Evolutionary conservation across 768 basidiomycete genomes (phyloP), one percentile per base, ranked within the genome.

Genomic region (Rhizopogon rudus): DNA sequence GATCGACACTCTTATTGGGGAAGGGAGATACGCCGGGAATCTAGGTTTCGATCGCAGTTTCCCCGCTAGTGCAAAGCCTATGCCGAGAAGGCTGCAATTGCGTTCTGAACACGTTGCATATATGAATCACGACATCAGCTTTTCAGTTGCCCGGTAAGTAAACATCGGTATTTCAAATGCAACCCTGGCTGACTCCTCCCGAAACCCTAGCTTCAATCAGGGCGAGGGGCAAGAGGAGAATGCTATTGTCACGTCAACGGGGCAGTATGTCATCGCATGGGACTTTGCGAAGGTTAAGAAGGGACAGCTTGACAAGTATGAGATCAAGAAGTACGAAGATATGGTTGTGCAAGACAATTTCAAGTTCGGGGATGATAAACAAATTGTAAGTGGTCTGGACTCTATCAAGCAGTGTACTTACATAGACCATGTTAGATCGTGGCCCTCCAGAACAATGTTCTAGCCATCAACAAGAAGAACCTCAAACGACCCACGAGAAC

Each of bases 301-400:
- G 71, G 97, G 97, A 52, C 81, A 83, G 49, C 77, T 88, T 42
- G 91, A 93, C 71, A 89, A 88, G 69, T 98, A 98, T 65, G 93
- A 96, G 64, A 95, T 98, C 76, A 94, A 95, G 81, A 88, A 88
- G 75, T 98, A 97, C 67, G 89, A 93, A 64, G 93, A 96, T 63
- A 79, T 82, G 44, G 94, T 98, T 55, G 94, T 98, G 0, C 95
- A 97, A 60, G 97, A 99, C 71, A 92, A 88, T 73, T 99, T 99
- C 84, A 91, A 88, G 73, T 98, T 95, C 66, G 96, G 94, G 13
- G 92, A 96, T 63, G 95, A 98, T 72, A 91, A 93, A 65, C 88
- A 98, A 67, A 98, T 99, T 67, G 93, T 93, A 63, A 65, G 90
- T 39, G 16, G 25, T 51, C 44, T n/a, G 6, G 13, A 1, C 20